Base-by-base conservation (phyloP, 805 yeast species). In the Monosporozyma aerobia region DNA sequence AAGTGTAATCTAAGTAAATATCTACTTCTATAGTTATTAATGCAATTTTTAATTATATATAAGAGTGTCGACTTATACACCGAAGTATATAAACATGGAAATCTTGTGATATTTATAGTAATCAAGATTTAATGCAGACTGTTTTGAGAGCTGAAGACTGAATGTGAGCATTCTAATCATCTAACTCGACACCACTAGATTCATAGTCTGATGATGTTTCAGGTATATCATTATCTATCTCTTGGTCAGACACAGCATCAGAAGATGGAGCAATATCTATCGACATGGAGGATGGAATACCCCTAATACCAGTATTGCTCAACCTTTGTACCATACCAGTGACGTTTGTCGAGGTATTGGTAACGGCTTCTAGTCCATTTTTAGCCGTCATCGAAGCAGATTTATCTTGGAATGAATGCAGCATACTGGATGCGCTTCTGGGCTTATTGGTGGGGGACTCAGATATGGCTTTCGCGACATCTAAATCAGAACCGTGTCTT, bases 1-100 rank as follows among this genome's bases (percentile, higher is more conserved):
- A 65, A 16, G 55, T 64, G n/a, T 62, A 44, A 52, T 23, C 35
- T 25, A 27, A 16, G 23, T 14, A 23, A 25, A n/a, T 5, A 35
- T 9, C 23, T 39, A 39, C 25, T 39, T 39, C n/a, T 19, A 14
- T 14, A 23, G 3, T 9, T 47, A 33, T 19, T 47, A 23, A 33
- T 25, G 30, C 25, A 19, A 39, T 5, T 14, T n/a, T 33, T n/a
- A 23, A 37, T 48, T 22, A 41, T 27, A 41, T 44, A 44, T 25
- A 25, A 16, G 47, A 23, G 22, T 25, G 8, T 27, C 13, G 11
- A 4, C 5, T 14, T 43, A 43, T 19, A 23, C 19, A 27, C 16
- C 30, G 19, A 23, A 39, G 16, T 16, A 39, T 19, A 39, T 16
- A 39, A 39, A 19, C 25, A 22, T 39, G 25, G 11, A 39, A 39